Evolutionary conservation across 1,284 basidiomycete species (phyloP).

Genomic region (Ustilago hordei): DNA sequence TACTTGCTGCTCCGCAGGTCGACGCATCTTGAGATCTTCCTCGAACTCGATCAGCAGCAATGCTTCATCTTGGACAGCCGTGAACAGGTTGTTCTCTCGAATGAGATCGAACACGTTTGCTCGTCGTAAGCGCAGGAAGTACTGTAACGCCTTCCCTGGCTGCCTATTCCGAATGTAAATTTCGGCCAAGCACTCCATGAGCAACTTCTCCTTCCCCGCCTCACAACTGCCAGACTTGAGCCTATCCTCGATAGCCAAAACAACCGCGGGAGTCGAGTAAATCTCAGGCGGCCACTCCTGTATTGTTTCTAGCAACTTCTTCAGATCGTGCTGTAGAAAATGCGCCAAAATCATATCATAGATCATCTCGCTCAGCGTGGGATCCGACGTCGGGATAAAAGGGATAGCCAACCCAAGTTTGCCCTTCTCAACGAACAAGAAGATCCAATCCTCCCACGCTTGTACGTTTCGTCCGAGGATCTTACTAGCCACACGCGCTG

Average conservation of each 20-base stretch:
- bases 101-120: constrained; percentile 95
- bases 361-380: constrained; percentile 83
- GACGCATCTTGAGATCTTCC: constrained; percentile 78
- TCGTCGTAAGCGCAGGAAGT: constrained; percentile 84
- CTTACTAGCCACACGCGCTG: constrained; percentile 86
- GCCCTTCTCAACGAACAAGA: constrained; percentile 85
- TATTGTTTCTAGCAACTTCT: constrained; percentile 83
- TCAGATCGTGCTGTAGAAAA: constrained; percentile 80
- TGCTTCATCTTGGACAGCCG: constrained; percentile 92
- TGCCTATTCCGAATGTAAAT: constrained; percentile 89
- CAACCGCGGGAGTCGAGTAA: constrained; percentile 87
- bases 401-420: constrained; percentile 89
- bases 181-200: constrained; percentile 94
- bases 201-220: constrained; percentile 71
- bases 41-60: constrained; percentile 93
- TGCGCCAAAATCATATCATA: constrained; percentile 96
- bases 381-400: constrained; percentile 83
- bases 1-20: not conserved
- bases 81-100: constrained; percentile 91
- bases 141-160: constrained; percentile 91
- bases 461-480: constrained; percentile 83
- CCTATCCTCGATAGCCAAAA: constrained; percentile 86
- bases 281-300: constrained; percentile 90
- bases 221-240: constrained; percentile 71
- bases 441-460: constrained; percentile 95